Evolutionary conservation across 495 filamentous ascomycete genomes (phyloP), one percentile per base, ranked within the genome.

Genomic region (Penicillium desertorum): DNA sequence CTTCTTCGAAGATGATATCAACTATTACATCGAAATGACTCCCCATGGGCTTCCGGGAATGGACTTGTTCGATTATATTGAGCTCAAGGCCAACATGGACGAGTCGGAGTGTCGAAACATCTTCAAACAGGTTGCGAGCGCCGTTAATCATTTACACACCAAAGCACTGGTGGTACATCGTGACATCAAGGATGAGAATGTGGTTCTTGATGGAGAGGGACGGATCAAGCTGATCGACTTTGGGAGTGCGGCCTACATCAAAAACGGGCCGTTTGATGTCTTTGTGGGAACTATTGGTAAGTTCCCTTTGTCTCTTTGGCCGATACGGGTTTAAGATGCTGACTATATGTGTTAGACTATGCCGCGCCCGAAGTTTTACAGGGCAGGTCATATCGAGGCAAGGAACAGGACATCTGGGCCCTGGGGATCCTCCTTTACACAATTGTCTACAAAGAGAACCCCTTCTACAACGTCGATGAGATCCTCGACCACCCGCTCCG

Each of bases 11-110:
- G 95, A 99, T 54, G 90, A 96, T 57, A 78, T 91, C 67, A 98
- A 99, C 64, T 99, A 99, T 69, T 98, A 99, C 66, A 99, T 99
- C 63, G 95, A 98, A 67, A 98, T 98, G 94, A 79, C 89, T 6
- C 94, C 94, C 12, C 94, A 98, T 62, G 94, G 94, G 7, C 80
- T 97, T 8, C 94, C 95, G 3, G 95, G 95, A 16, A 98, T 98
- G 95, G 94, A 98, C 69, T 83, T 98, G 1, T 98, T 98, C 66
- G 94, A 98, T 72, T 98, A 98, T 68, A 98, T 98, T 56, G 94
- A 98, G 71, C 83, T 98, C 52, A 87, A 92, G 32, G 87, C 91
- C 14, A 96, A 92, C 68, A 98, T 98, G 95, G 91, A 96, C 39
- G 95, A 98, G 73, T 77, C 80, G 10, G 95, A 98, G 67, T 93